Base-by-base conservation (phyloP, 2,329 filamentous ascomycete species). In the Sporothrix brunneoviolacea region DNA sequence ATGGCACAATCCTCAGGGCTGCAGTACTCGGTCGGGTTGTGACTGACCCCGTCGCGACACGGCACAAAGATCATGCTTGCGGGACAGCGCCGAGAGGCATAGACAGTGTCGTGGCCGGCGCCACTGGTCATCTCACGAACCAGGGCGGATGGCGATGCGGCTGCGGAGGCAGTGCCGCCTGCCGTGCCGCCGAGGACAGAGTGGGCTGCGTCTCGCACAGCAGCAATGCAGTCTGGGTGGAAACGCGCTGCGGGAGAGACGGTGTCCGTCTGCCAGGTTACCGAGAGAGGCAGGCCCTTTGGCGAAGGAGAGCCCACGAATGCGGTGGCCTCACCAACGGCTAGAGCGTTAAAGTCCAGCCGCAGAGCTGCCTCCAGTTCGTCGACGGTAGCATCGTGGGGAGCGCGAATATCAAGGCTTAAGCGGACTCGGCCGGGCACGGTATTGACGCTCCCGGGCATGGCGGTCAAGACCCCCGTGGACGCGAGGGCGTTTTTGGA, bases 361-460 rank as follows among this genome's bases (percentile, higher is more conserved):
- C 72, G 73, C 46, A 86, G 67, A 39, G 74, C 69, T 6, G 69
- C 62, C 59, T 84, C 82, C 32, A 86, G 71, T 13, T 67, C 66
- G 6, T 75, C 68, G 3, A 88, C 73, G 2, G 71, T 74, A 21
- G 68, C 67, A 59, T 84, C 77, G 32, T 74, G 70, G 8, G 71
- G 73, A 0, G 77, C 73, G 24, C 84, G 78, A 42, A 88, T 77
- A 59, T 88, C 85, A 8, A 88, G 74, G 27, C 74, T 81, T 65
- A 88, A 87, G 37, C 72, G 73, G 5, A 88, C 86, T 27, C 70
- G 66, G 1, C 83, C 83, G 0, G 86, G 83, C 0, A 89, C 80
- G 0, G 86, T 90, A 63, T 90, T 89, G 8, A 84, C 84, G 53
- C 77, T 83, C 3, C 84, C 83, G 0, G 85, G 84, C 40, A 75